Percentiles rank a stretch among this genome's conserved stretches.
Evolutionary conservation across 768 basidiomycete species (phyloP).

Genomic region (Pleurotus platypus): DNA sequence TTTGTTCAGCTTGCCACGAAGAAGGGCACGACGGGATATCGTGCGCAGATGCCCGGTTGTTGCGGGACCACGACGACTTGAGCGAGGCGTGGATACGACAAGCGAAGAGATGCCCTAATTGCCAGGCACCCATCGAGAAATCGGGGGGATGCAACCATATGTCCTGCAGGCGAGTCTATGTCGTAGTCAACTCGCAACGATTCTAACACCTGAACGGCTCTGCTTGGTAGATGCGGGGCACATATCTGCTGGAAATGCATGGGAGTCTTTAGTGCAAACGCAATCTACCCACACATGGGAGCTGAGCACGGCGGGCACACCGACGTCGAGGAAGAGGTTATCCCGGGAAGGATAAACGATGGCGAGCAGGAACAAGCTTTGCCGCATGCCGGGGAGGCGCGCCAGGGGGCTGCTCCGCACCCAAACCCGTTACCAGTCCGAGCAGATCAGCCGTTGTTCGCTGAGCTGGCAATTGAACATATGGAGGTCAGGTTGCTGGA

Average conservation of each 20-base stretch:
- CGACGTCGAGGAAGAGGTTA: constrained; percentile 8
- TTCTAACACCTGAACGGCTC: neutral
- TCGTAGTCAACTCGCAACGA: neutral
- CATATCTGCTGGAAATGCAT: constrained; percentile 59
- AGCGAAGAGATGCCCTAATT: constrained; percentile 45
- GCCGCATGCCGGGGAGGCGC: neutral
- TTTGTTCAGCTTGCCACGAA: constrained; percentile 44
- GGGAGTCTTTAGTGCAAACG: constrained; percentile 26
- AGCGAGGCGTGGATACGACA: constrained; percentile 35
- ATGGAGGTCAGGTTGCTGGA: too few relatives aligned
- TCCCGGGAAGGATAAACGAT: neutral
- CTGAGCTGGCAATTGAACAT: too few relatives aligned
- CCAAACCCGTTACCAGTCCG: too few relatives aligned
- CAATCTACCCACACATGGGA: constrained; percentile 33
- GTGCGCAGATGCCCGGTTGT: constrained; percentile 35
- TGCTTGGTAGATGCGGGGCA: constrained; percentile 26
- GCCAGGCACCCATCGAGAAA: constrained; percentile 44
- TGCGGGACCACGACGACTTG: constrained; percentile 27
- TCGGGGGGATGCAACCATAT: constrained; percentile 55
- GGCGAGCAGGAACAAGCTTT: neutral
- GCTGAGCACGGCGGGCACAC: constrained; percentile 25
- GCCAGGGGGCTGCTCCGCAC: neutral
- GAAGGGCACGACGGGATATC: constrained; percentile 50
- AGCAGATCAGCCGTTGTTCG: too few relatives aligned
- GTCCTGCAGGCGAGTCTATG: constrained; percentile 31